A percentile compares a stretch with the other conserved stretches of the same genome.
Evolutionary conservation across 768 basidiomycete genomes (phyloP).

Genomic region (Clitopilus hobsonii): DNA sequence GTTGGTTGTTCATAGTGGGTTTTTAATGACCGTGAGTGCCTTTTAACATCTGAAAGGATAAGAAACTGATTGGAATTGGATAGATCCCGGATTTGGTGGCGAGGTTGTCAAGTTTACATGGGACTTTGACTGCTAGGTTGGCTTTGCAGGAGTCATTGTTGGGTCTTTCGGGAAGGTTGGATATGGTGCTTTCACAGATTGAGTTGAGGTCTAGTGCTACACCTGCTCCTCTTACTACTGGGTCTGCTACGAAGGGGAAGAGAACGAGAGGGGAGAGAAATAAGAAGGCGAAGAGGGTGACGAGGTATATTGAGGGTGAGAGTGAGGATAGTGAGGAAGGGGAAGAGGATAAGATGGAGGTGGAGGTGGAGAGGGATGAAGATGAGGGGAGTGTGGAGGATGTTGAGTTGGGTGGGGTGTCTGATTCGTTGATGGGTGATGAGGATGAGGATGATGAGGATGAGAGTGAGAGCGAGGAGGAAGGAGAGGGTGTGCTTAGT

Average conservation of each 20-base stretch:
- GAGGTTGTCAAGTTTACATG: conserved; percentile 79
- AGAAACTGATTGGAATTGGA: conserved; percentile 3
- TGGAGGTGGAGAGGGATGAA: conserved; percentile 59
- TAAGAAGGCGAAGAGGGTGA: conserved; percentile 26
- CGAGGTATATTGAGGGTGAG: conserved; percentile 76
- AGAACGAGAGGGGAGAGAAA: neutral
- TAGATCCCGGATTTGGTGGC: conserved; percentile 93
- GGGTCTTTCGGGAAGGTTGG: conserved; percentile 83
- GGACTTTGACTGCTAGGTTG: conserved; percentile 74
- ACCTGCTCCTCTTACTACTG: conserved; percentile 43
- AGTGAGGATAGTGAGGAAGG: conserved; percentile 44
- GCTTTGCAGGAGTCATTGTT: conserved; percentile 81
- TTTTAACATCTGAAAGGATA: neutral
- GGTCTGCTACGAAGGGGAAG: conserved; percentile 30
- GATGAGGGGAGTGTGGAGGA: conserved; percentile 78
- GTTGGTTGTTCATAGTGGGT: conserved; percentile 79
- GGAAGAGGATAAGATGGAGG: conserved; percentile 42
- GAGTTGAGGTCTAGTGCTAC: conserved; percentile 78
- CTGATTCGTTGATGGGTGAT: conserved; percentile 28
- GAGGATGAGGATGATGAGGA: conserved; percentile 38
- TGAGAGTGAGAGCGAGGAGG: conserved; percentile 32
- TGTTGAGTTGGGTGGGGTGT: conserved; percentile 66
- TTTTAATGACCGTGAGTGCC: conserved; percentile 85
- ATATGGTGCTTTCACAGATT: conserved; percentile 92
- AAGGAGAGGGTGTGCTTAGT: conserved; percentile 31